Percentiles rank a stretch among this genome's conserved stretches.
These are phyloP conservation scores for Colletotrichum sp. DNA, from an alignment of 2,329 filamentous ascomycete genomes.

Conservation along the genomic window DNA sequence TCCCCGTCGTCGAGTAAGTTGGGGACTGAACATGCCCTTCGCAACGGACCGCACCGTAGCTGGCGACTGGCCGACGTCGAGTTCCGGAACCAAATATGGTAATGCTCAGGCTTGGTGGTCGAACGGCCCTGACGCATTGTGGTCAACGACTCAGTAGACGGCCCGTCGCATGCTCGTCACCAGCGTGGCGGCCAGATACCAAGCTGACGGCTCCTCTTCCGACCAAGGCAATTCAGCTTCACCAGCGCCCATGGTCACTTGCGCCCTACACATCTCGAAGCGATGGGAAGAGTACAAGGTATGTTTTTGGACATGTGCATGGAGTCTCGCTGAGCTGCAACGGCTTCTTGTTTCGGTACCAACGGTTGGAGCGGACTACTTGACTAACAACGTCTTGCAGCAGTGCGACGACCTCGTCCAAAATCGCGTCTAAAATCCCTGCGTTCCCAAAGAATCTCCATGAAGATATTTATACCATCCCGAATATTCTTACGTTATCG, in stretches of 20 bases:
- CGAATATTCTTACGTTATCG: slow-evolving; percentile 89
- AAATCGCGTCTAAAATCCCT: slow-evolving; percentile 3
- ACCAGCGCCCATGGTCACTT: not conserved
- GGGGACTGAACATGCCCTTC: no score
- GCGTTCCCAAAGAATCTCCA: slow-evolving; percentile 40
- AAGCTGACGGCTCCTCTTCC: not conserved
- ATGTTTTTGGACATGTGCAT: not conserved
- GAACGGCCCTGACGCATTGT: not conserved
- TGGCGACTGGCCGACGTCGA: not conserved
- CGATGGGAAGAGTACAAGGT: not conserved
- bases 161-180: not conserved
- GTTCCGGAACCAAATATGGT: not conserved
- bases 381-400: not conserved
- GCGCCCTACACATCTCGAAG: not conserved
- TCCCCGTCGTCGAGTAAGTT: not conserved
- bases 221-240: not conserved
- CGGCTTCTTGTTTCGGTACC: not conserved
- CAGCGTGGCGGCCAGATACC: not conserved
- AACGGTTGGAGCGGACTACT: not conserved
- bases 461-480: slow-evolving; percentile 97
- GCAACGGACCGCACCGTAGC: not conserved
- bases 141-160: not conserved
- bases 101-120: not conserved
- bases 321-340: not conserved
- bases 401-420: not conserved